Conservation (phyloP, 352 stramenopile genomes). For the Pythium phragmiticola region DNA sequence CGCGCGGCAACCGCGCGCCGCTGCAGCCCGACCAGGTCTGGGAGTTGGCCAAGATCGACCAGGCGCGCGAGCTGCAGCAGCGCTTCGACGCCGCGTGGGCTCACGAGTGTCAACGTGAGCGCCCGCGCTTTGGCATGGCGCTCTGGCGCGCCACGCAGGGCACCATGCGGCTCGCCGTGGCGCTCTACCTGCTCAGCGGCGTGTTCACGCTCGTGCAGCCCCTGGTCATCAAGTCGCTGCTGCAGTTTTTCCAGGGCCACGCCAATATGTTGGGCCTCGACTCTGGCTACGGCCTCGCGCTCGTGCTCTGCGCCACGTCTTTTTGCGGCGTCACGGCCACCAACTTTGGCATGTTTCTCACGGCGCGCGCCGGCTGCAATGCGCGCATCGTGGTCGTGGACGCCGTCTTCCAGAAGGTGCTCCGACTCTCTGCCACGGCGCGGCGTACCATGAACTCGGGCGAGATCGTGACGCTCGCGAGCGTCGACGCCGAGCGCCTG, state of each 20-base stretch:
- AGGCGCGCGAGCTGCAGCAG: slow-evolving; percentile 35
- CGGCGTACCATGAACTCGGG: slow-evolving; percentile 49
- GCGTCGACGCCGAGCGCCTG: slow-evolving; percentile 52
- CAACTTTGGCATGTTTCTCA: slow-evolving; percentile 55
- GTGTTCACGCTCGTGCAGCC: slow-evolving; percentile 41
- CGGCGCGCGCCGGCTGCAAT: slow-evolving; percentile 43
- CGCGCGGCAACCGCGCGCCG: slow-evolving; percentile 30
- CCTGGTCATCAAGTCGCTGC: slow-evolving; percentile 60
- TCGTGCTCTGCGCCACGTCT: slow-evolving; percentile 34
- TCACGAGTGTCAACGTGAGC: slow-evolving; percentile 18
- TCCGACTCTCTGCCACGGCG: slow-evolving; percentile 44
- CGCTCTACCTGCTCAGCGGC: slow-evolving; percentile 38
- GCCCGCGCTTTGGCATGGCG: slow-evolving; percentile 41
- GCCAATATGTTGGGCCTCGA: slow-evolving; percentile 7
- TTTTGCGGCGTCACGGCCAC: slow-evolving; percentile 45
- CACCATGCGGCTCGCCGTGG: slow-evolving; percentile 35
- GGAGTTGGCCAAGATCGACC: slow-evolving; percentile 39
- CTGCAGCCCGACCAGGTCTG: slow-evolving; percentile 44
- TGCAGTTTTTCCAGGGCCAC: slow-evolving; percentile 39
- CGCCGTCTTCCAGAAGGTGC: slow-evolving; percentile 56
- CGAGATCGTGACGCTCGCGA: slow-evolving; percentile 49
- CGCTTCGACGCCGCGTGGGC: slow-evolving; percentile 47
- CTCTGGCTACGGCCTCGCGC: slow-evolving; percentile 43
- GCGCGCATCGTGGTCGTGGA: slow-evolving; percentile 59
- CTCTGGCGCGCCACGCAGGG: slow-evolving; percentile 46